Evolutionary conservation across 768 basidiomycete genomes (phyloP), one percentile per base, ranked within the genome.

Genomic region (Agaricus subrufescens): DNA sequence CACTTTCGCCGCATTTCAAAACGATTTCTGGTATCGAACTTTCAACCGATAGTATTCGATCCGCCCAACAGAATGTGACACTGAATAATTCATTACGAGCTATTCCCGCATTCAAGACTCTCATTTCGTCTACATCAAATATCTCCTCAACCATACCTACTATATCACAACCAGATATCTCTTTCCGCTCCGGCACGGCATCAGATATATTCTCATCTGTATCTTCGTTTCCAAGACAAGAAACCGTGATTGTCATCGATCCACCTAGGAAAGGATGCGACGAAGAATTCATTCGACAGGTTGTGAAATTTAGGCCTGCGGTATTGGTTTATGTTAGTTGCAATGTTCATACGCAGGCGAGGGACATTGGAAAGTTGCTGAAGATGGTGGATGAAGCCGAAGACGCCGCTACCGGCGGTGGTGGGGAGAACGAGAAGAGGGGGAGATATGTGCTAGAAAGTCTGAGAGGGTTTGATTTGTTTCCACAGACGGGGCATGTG

Each of bases 181-280:
- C 76, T 2, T 96, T 96, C 73, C 76, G 80, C 44, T 77, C 84
- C 1, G 96, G 94, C 4, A 90, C 95, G 63, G 94, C 94, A 1
- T 83, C 87, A 50, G 80, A 89, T 65, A 94, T 98, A 60, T 98
- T 98, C 65, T 71, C 73, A 1, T 75, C 75, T 10, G 88, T 91
- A 2, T 61, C 49, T 9, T 45, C 42, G 5, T 94, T 92, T 66
- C 91, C 90, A 0, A 72, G 83, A 0, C 73, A 72, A 2, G 69
- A 73, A 55, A 91, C 91, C 7, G 90, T 80, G 4, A 75, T 94
- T 46, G 71, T 94, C 43, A 84, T 92, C 66, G 90, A 99, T 67
- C 97, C 97, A 1, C 97, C 96, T 5, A 77, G 96, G 60, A 98
- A 98, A 69, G 97, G 97, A 23, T 96, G 91, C 65, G 94, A 96